Base-by-base conservation (phyloP, 352 stramenopile genomes). In the Globisporangium cystogenes region DNA sequence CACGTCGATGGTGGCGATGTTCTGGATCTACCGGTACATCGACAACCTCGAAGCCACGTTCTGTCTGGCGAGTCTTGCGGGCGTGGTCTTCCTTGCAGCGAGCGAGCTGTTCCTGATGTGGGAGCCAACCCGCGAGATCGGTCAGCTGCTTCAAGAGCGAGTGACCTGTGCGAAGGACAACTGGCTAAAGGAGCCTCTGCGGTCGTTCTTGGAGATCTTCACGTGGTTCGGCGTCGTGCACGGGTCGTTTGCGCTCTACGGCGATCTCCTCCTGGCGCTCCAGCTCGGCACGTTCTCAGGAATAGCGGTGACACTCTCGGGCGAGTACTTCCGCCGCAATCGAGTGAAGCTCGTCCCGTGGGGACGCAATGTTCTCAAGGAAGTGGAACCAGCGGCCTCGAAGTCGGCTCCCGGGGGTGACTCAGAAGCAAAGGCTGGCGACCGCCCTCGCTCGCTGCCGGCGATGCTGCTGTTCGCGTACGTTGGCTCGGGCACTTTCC, bases 21-120 rank as follows among this genome's bases (percentile, higher is more conserved):
- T 86, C 21, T 87, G 69, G 48, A 94, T 94, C 48, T 94, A 94
- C 54, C 76, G 86, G 48, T 81, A 91, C 66, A 90, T 91, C 35
- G 76, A 90, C 49, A 90, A 74, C 48, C 87, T 94, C 51, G 84
- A 94, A 62, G 79, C 83, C 4, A 83, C 84, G 5, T 94, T 94
- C 55, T 90, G 77, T 41, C 52, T 94, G 6, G 82, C 84, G 3
- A 91, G 79, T 4, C 65, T 94, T 5, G 74, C 84, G 16, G 84
- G 84, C 0, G 74, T 94, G 29, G 72, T 91, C 37, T 94, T 94
- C 61, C 51, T 92, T 44, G 81, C 82, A 4, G 80, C 80, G 18
- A 92, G 79, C 43, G 81, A 94, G 20, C 51, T 94, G 20, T 92
- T 90, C 20, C 54, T 91, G n/a, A 65, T 94, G 48, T 94, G 84